phyloP scores from a whole-genome alignment of 192 early-diverging fungal species.

The Rhizoclosmatium globosum region DNA sequence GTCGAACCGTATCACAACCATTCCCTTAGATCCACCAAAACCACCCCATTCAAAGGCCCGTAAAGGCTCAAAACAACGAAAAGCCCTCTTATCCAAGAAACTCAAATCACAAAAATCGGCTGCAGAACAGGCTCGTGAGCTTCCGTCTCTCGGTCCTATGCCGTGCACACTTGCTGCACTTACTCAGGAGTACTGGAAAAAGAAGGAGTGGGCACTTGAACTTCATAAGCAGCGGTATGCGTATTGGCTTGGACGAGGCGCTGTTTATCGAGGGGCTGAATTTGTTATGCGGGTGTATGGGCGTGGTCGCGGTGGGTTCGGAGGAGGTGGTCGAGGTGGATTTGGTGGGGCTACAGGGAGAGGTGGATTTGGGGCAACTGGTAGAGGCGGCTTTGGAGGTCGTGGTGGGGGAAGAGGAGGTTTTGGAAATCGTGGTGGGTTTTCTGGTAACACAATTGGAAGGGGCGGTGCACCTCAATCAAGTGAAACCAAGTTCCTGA shows the following conservation, averaged over 20 bases:
- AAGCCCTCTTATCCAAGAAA: neutral
- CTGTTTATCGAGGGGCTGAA: neutral
- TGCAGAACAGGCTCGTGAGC: neutral
- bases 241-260: slow-evolving; percentile 14
- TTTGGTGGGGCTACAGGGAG: neutral
- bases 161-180: neutral
- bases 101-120: neutral
- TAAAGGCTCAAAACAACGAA: neutral
- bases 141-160: neutral
- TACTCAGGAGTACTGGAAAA: neutral
- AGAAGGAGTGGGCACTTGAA: slow-evolving; percentile 7
- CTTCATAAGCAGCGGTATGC: slow-evolving; percentile 30
- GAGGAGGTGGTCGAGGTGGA: neutral
- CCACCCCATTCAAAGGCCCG: slow-evolving; percentile 9
- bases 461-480: neutral
- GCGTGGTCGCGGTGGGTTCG: neutral
- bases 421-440: neutral
- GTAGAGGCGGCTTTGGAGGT: neutral
- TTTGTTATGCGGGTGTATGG: neutral
- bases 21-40: slow-evolving; percentile 2
- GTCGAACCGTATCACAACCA: neutral
- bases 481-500: neutral
- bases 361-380: neutral
- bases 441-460: neutral
- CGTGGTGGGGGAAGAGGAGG: neutral